Evolutionary conservation across 1,284 basidiomycete genomes (phyloP), one percentile per base, ranked within the genome.

Genomic region (Ganoderma meredithae): DNA sequence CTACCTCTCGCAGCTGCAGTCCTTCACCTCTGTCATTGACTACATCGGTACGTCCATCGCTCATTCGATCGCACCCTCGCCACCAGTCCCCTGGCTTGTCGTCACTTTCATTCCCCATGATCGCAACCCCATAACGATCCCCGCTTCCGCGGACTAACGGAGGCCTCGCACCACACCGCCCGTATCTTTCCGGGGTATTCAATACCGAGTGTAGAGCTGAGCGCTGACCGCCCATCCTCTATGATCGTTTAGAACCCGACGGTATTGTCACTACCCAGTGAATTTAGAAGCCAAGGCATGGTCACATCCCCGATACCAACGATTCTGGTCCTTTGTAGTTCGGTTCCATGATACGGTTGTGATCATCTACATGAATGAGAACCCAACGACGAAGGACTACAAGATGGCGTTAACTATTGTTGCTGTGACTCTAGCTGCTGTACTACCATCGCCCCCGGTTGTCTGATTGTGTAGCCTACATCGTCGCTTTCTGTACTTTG

Each of bases 11-110:
- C 68, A 75, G 58, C 78, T 87, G 65, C 77, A 84, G 66, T 79
- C 65, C 40, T 76, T 85, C n/a, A 73, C 79, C 33, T 81, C 77
- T 60, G 67, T 81, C 43, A 84, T 89, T 71, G 83, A 85, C 66
- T 86, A 83, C 77, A 88, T 90, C 69, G 88, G 88, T 88, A 62
- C 13, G 83, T 73, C 39, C n/a, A 39, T 39, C 55, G 25, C 58
- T 22, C 49, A 36, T 39, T 22, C 31, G 61, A 17, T 64, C 65
- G 3, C 47, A 4, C 39, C 25, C 49, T 39, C 59, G 12, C n/a
- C 41, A 27, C 52, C 27, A 36, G 12, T 44, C 22, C 31, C 47
- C 10, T n/a, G 31, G 59, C 44, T 31, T 39, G 7, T 39, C 10
- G 36, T 39, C 36, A 8, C 36, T 41, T 47, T 63, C 36, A 8